Evolutionary conservation across 768 basidiomycete genomes (phyloP).

Genomic region (Serendipita sp.): DNA sequence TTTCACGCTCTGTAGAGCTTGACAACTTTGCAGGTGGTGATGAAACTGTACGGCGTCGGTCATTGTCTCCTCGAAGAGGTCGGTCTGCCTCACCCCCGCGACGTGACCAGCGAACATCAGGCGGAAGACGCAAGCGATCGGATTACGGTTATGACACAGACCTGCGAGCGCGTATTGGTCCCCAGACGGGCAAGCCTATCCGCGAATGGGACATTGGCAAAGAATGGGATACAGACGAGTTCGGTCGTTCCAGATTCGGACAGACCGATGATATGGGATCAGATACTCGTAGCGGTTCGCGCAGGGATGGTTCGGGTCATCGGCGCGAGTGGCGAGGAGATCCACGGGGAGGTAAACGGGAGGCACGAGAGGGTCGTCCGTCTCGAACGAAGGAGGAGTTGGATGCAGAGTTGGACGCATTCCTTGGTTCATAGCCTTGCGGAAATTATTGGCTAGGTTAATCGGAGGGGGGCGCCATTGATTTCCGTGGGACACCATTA

Average conservation of each 20-base stretch:
- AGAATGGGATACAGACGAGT: constrained; percentile 3
- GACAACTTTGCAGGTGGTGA: background rate
- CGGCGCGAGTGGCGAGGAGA: constrained; percentile 15
- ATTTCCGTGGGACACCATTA: no score
- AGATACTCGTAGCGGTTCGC: background rate
- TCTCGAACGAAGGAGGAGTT: constrained; percentile 58
- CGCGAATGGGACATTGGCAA: constrained; percentile 7
- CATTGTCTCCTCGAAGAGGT: background rate
- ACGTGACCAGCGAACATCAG: background rate
- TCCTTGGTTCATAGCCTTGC: constrained; percentile 16
- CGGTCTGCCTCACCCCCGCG: background rate
- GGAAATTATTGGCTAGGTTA: no score
- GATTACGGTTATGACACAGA: background rate
- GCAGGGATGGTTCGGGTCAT: background rate
- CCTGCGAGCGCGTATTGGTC: background rate
- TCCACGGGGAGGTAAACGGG: constrained; percentile 18
- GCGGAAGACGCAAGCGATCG: background rate
- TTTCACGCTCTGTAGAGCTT: background rate
- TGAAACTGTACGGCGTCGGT: background rate
- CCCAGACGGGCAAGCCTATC: background rate
- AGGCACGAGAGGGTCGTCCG: constrained; percentile 20
- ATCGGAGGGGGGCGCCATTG: no score
- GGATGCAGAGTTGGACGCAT: constrained; percentile 71
- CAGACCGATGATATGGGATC: no score
- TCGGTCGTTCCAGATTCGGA: constrained; percentile 26